Evolutionary conservation across 371 early-diverging fungal species (phyloP), one percentile per base, ranked within the genome.

Genomic region (Rhizopus sp.): DNA sequence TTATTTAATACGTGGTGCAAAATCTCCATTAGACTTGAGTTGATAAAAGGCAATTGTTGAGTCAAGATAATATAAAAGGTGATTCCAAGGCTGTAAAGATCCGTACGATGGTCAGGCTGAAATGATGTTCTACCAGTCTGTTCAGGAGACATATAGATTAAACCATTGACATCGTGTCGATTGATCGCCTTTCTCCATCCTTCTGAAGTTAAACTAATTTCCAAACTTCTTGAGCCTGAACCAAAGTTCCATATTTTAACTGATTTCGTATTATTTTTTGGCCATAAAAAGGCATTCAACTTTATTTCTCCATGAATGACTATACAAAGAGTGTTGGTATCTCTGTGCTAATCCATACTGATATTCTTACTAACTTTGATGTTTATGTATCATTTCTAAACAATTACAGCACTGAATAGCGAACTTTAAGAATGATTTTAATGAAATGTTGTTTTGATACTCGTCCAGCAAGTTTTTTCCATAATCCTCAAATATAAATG

Each of bases 121-220:
- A 81, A 81, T 44, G 81, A 77, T 12, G 85, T 83, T 44, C 83
- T 68, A 30, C 83, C 83, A 0, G 83, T 84, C 56, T 84, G 85
- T 37, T 85, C 83, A 4, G 85, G 83, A 6, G 82, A 78, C 74
- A 83, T 68, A 52, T 70, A 75, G 13, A 62, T 68, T 8, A 78
- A 69, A 50, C 66, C 65, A 37, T 53, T 59, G 1, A 72, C 62
- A 0, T 69, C 69, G 30, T 66, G 66, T 8, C 69, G 64, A 35
- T 73, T 69, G 0, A 75, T 59, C 4, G 68, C 65, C 48, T 78
- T 77, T 49, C 78, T 63, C 78, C 78, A 75, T 3, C 75, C 75
- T 58, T 75, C 71, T 13, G 75, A 72, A 1, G 78, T 73, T 29
- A 78, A 48, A 49, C 71, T 70, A n/a, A 61, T 54, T 52, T 78